A percentile compares a stretch with the other conserved stretches of the same genome.
Conservation (phyloP, 108 stramenopile species). For the Poteriospumella lacustris region DNA sequence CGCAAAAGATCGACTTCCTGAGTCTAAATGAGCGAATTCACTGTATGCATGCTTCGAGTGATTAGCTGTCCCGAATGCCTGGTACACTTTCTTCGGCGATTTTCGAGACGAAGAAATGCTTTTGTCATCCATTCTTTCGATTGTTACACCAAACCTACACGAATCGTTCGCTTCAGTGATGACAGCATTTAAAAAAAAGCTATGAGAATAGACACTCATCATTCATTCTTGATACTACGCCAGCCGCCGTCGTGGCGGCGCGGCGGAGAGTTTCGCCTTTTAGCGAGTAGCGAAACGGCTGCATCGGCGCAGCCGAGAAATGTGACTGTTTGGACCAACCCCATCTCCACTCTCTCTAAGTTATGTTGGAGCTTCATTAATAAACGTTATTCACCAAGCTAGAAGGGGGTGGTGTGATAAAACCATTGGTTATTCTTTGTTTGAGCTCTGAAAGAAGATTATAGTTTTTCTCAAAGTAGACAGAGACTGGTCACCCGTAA, state of each 20-base stretch:
- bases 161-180: neutral
- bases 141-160: neutral
- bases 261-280: neutral
- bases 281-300: too few relatives aligned
- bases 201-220: neutral
- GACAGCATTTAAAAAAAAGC: neutral
- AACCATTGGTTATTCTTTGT: too few relatives aligned
- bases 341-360: too few relatives aligned
- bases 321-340: too few relatives aligned
- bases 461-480: too few relatives aligned
- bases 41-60: neutral
- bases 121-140: neutral
- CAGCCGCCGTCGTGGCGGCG: neutral
- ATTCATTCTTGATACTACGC: neutral
- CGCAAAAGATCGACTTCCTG: neutral
- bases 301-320: too few relatives aligned
- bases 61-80: neutral
- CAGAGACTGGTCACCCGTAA: too few relatives aligned
- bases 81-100: neutral
- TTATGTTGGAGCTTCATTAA: too few relatives aligned
- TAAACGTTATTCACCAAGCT: too few relatives aligned
- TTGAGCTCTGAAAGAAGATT: too few relatives aligned
- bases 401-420: too few relatives aligned
- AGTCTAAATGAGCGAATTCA: conserved; percentile 3
- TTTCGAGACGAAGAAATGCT: neutral